A percentile compares a stretch with the other conserved stretches of the same genome.
phyloP scores from a whole-genome alignment of 2,329 filamentous ascomycete species.

The Domatiomyces catenatus region DNA sequence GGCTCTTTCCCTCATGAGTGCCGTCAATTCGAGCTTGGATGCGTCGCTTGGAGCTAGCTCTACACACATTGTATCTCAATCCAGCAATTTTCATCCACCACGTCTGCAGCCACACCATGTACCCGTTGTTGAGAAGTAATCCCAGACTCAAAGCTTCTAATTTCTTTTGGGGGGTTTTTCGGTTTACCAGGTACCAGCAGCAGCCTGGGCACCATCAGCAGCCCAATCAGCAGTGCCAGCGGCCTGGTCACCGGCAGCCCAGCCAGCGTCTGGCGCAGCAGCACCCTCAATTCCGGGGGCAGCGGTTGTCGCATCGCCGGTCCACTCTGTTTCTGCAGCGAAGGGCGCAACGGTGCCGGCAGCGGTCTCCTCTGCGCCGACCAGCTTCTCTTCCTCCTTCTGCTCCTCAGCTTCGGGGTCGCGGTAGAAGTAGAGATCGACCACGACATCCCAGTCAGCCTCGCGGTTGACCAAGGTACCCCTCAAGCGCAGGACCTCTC shows the following conservation, averaged over 20 bases:
- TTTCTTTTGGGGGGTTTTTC: not conserved
- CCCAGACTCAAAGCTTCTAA: not conserved
- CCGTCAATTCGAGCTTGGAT: constrained; percentile 32
- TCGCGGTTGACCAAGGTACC: constrained; percentile 93
- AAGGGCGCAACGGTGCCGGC: constrained; percentile 65
- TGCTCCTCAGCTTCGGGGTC: constrained; percentile 99
- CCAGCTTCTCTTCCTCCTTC: constrained; percentile 79
- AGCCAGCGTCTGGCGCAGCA: constrained; percentile 42
- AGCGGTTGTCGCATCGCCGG: constrained; percentile 41
- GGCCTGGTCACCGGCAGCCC: constrained; percentile 35
- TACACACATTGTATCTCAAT: not conserved
- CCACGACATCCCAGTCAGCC: constrained; percentile 97
- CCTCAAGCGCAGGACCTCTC: constrained; percentile 97
- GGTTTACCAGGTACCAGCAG: constrained; percentile 21
- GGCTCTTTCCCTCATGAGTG: constrained; percentile 99
- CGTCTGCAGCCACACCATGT: not conserved
- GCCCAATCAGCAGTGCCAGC: constrained; percentile 33
- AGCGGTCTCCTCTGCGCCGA: constrained; percentile 72
- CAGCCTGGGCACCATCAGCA: constrained; percentile 19
- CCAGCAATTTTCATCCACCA: not conserved
- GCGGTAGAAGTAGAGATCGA: constrained; percentile 99
- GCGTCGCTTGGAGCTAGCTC: not conserved
- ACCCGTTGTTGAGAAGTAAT: not conserved
- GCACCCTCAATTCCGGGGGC: constrained; percentile 51
- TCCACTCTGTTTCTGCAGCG: constrained; percentile 73